Conservation (phyloP, 1,284 basidiomycete genomes). For the Clitocybe nebularis region DNA sequence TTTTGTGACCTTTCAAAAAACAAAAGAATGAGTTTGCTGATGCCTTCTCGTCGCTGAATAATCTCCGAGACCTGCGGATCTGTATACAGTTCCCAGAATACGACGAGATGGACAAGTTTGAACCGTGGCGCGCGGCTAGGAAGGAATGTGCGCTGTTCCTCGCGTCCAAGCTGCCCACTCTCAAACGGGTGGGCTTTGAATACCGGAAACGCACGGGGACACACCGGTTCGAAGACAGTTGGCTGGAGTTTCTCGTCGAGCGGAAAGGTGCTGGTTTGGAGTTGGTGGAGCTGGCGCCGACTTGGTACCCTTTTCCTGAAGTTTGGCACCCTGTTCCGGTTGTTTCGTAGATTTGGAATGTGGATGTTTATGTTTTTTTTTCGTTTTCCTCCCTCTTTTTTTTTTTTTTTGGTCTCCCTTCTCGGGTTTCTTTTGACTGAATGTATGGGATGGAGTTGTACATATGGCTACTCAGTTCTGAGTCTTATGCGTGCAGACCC, state of each 20-base stretch:
- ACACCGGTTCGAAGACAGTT: constrained; percentile 34
- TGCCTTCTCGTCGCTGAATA: constrained; percentile 22
- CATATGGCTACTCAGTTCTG: not conserved
- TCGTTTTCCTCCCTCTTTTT: not conserved
- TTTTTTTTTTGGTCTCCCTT: not conserved
- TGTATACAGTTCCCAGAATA: constrained; percentile 34
- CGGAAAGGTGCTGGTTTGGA: constrained; percentile 15
- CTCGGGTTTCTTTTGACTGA: not conserved
- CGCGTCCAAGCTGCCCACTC: constrained; percentile 23
- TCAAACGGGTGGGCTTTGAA: constrained; percentile 31
- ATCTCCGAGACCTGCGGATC: constrained; percentile 25
- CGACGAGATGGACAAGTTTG: constrained; percentile 22
- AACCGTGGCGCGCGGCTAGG: constrained; percentile 26
- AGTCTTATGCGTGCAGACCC: not conserved
- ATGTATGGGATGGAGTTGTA: not conserved
- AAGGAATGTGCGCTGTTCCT: constrained; percentile 28
- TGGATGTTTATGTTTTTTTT: not conserved
- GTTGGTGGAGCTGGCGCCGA: constrained; percentile 20
- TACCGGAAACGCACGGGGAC: constrained; percentile 32
- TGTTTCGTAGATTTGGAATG: not conserved
- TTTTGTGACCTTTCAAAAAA: too few relatives aligned
- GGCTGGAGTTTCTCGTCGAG: constrained; percentile 33
- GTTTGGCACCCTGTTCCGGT: constrained; percentile 22
- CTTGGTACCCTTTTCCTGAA: constrained; percentile 29
- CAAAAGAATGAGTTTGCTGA: constrained; percentile 30